Evolutionary conservation across 176 grass and related monocot species (phyloP).

Genomic region (Eleusine indica): DNA sequence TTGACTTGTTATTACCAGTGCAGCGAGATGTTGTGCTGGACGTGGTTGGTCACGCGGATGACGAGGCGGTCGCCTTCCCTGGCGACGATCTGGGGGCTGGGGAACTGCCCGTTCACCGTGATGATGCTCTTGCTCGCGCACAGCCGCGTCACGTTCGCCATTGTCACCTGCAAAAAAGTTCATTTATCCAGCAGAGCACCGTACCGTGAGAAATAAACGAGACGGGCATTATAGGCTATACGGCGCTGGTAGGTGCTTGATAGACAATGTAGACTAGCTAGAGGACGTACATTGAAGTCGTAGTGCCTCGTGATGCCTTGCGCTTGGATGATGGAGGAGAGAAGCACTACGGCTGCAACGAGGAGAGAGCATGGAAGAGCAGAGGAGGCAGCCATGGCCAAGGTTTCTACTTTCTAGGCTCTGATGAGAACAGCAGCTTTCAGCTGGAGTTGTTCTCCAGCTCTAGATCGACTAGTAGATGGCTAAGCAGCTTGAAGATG

Average conservation of each 20-base stretch:
- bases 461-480: slow-evolving; percentile 9
- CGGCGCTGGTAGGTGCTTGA: neutral
- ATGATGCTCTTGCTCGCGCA: slow-evolving; percentile 70
- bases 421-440: neutral
- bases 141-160: slow-evolving; percentile 66
- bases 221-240: neutral
- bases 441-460: neutral
- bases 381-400: slow-evolving; percentile 42
- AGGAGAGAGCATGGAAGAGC: slow-evolving; percentile 30
- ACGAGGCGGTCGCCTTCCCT: slow-evolving; percentile 78
- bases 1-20: slow-evolving; percentile 58
- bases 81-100: slow-evolving; percentile 54
- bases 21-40: slow-evolving; percentile 63
- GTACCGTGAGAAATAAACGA: neutral
- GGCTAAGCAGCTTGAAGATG: neutral
- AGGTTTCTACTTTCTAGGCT: neutral
- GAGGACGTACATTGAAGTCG: slow-evolving; percentile 65
- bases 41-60: slow-evolving; percentile 75
- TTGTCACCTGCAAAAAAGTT: slow-evolving; percentile 55
- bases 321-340: slow-evolving; percentile 23
- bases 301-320: slow-evolving; percentile 64
- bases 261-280: neutral
- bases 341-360: slow-evolving; percentile 45
- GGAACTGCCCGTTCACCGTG: slow-evolving; percentile 69
- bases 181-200: neutral